phyloP scores from a whole-genome alignment of 768 basidiomycete species.

The Termitomyces sp. region DNA sequence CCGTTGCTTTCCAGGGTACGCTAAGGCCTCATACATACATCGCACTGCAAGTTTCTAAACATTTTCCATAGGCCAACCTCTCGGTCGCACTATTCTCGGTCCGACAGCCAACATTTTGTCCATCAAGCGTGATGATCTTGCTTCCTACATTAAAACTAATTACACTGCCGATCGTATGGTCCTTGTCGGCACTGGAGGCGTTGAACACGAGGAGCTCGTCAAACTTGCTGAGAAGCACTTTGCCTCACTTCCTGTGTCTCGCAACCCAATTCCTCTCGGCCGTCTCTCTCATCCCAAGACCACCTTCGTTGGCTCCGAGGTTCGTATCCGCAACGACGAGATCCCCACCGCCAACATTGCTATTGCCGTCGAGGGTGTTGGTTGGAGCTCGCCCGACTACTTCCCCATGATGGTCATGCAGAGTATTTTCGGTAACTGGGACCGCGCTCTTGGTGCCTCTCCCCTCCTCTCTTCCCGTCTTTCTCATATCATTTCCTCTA shows the following conservation, averaged over 20 bases:
- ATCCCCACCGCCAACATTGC: constrained; percentile 89
- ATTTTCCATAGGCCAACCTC: constrained; percentile 68
- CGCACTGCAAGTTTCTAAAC: not conserved
- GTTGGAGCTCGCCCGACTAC: constrained; percentile 98
- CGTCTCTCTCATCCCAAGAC: constrained; percentile 73
- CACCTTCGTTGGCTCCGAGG: constrained; percentile 89
- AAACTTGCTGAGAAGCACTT: constrained; percentile 95
- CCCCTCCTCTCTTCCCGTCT: constrained; percentile 88
- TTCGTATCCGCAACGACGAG: constrained; percentile 91
- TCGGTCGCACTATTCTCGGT: constrained; percentile 96
- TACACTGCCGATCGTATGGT: constrained; percentile 99
- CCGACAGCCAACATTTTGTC: constrained; percentile 95
- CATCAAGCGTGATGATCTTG: constrained; percentile 87
- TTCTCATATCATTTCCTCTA: constrained; percentile 82
- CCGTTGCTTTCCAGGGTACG: constrained; percentile 94
- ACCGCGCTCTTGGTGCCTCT: constrained; percentile 89
- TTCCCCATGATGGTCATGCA: constrained; percentile 99
- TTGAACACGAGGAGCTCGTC: constrained; percentile 89
- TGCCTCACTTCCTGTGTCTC: constrained; percentile 80
- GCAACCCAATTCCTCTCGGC: constrained; percentile 87
- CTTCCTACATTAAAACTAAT: constrained; percentile 92
- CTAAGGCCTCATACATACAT: constrained; percentile 11
- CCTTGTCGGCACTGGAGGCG: constrained; percentile 94
- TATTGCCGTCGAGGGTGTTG: constrained; percentile 95
- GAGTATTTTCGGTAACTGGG: constrained; percentile 99